These are phyloP conservation scores for Alternaria tenuissima DNA, from an alignment of 2,329 filamentous ascomycete species.

Conservation along the genomic window DNA sequence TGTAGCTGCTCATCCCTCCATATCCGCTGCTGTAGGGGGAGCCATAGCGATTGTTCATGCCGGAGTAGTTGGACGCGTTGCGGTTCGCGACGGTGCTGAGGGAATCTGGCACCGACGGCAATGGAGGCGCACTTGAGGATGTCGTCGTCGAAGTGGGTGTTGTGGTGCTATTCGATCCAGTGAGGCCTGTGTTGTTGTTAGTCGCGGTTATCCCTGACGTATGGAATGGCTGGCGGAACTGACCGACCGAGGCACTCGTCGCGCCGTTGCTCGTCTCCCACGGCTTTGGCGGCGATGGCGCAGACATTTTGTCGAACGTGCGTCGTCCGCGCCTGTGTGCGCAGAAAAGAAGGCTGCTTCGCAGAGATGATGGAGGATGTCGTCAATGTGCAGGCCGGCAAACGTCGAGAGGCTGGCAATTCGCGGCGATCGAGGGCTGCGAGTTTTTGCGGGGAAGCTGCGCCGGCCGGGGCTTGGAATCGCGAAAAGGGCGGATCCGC, in stretches of 20 bases:
- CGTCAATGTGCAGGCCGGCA: constrained; percentile 16
- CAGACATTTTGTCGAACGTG: constrained; percentile 58
- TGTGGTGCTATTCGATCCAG: constrained; percentile 49
- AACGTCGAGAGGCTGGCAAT: constrained; percentile 12
- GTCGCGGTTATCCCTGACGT: constrained; percentile 26
- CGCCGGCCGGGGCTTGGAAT: constrained; percentile 8
- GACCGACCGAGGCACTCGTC: constrained; percentile 51
- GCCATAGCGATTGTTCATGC: constrained; percentile 63
- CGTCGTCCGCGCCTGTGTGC: constrained; percentile 35
- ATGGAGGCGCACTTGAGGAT: constrained; percentile 64
- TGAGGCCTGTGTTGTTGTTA: constrained; percentile 44
- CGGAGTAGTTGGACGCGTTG: constrained; percentile 84
- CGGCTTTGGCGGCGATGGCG: constrained; percentile 89
- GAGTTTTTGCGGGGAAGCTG: constrained; percentile 20
- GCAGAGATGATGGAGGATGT: constrained; percentile 17
- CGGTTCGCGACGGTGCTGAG: constrained; percentile 83
- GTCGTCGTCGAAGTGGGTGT: constrained; percentile 54
- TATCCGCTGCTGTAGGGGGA: constrained; percentile 59
- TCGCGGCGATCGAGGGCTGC: constrained; percentile 13
- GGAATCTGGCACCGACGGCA: constrained; percentile 82
- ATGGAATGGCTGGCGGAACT: constrained; percentile 27
- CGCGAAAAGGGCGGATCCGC: constrained; percentile 23
- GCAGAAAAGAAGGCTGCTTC: constrained; percentile 7
- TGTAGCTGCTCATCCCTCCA: constrained; percentile 63
- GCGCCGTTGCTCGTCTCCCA: constrained; percentile 84